A percentile compares a stretch with the other conserved stretches of the same genome.
Evolutionary conservation across 495 filamentous ascomycete genomes (phyloP).

Genomic region (Penicillium angulare): DNA sequence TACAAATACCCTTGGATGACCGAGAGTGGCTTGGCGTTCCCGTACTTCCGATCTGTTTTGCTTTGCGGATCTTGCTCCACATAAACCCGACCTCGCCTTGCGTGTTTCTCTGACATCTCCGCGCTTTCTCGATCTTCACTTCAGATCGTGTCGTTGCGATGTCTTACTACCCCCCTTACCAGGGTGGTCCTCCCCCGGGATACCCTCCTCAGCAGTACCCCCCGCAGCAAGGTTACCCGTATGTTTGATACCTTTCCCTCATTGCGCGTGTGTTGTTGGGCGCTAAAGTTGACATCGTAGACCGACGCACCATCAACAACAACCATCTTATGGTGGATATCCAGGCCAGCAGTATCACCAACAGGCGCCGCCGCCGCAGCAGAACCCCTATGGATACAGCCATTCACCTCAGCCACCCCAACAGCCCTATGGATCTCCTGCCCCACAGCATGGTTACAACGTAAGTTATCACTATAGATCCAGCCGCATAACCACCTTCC

Average conservation of each 20-base stretch:
- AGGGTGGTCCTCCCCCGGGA: slow-evolving; percentile 40
- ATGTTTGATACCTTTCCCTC: slow-evolving; percentile 26
- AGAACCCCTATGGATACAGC: slow-evolving; percentile 47
- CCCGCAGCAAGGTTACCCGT: slow-evolving; percentile 38
- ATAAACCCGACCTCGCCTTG: slow-evolving; percentile 9
- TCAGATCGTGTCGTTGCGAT: slow-evolving; percentile 21
- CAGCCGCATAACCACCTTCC: too few species aligned
- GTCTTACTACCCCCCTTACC: slow-evolving; percentile 53
- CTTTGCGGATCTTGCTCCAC: slow-evolving; percentile 22
- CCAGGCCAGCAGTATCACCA: slow-evolving; percentile 49
- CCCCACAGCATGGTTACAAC: slow-evolving; percentile 45
- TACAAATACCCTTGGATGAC: too few species aligned
- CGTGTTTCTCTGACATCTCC: slow-evolving; percentile 1
- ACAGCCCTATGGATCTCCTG: slow-evolving; percentile 38
- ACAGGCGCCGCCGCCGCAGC: slow-evolving; percentile 33
- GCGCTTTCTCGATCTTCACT: slow-evolving; percentile 1
- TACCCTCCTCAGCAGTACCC: slow-evolving; percentile 47
- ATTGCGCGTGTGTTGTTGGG: not conserved
- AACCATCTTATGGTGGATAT: slow-evolving; percentile 44
- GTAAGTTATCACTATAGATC: slow-evolving; percentile 30
- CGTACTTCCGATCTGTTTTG: slow-evolving; percentile 23
- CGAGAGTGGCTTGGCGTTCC: slow-evolving; percentile 13
- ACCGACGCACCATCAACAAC: slow-evolving; percentile 35
- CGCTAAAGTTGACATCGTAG: slow-evolving; percentile 18
- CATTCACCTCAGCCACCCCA: slow-evolving; percentile 42